Evolutionary conservation across 805 yeast genomes (phyloP), one percentile per base, ranked within the genome.

Genomic region (Yamadazyma endophytica): DNA sequence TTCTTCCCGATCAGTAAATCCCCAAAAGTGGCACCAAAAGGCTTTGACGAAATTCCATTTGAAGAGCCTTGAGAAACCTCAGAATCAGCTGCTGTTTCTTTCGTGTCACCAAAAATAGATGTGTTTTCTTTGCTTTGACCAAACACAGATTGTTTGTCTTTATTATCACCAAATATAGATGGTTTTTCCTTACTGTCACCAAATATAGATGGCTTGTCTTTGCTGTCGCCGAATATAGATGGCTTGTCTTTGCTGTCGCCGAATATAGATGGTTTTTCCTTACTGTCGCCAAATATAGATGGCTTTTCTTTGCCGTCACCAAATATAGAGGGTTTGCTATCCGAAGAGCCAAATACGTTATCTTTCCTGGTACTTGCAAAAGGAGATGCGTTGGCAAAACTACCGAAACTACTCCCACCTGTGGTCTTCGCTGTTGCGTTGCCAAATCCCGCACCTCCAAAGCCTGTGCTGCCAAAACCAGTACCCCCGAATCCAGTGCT

Each of bases 341-440:
- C 22, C 17, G 28, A 19, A 14, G 33, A 17, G 4, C 34, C 29
- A n/a, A 33, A 28, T 7, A 32, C 23, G 29, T 25, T 21, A 24
- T 27, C 29, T 26, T 20, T 21, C 13, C 17, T 24, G 6, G 17
- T 7, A 16, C 9, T 18, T n/a, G 26, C 34, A 22, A 31, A 35
- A 9, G 35, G 35, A 6, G 34, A 30, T 13, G 30, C 12, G 21
- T 26, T 29, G 7, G 42, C 35, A 29, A 35, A 37, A 19, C 17
- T 35, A 4, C 38, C 50, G 31, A 45, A 45, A 1, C 46, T 42
- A 32, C 46, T 43, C 8, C 35, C 26, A 2, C 35, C 40, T 11
- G 36, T 26, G 9, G 31, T 32, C 4, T 36, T 15, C n/a, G 13
- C 28, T 26, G 28, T n/a, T 9, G 24, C 14, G 12, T 30, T 23